Percentiles rank a stretch among this genome's conserved stretches.
These are phyloP conservation scores for Eucalyptus cloeziana DNA, from an alignment of 345 rosid genomes.

Conservation along the genomic window DNA sequence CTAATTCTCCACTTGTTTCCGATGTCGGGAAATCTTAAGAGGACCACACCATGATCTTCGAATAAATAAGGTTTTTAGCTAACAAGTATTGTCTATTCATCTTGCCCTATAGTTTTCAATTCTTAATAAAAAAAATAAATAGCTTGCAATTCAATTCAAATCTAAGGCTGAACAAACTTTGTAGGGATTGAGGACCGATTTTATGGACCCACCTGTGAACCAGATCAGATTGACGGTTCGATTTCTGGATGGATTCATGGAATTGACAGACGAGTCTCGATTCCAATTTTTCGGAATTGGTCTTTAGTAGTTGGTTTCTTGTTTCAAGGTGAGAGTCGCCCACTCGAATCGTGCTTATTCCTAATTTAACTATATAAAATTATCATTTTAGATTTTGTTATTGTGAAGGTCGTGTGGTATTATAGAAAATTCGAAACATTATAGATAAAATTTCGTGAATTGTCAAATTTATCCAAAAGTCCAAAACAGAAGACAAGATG, in stretches of 20 bases:
- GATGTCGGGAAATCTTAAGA: too few relatives aligned
- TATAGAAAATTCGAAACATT: rapidly evolving
- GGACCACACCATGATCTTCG: too few relatives aligned
- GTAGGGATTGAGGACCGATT: rapidly evolving
- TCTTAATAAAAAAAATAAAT: too few relatives aligned
- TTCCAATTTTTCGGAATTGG: rapidly evolving
- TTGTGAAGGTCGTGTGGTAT: not conserved
- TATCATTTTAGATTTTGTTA: not conserved
- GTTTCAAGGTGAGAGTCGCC: rapidly evolving
- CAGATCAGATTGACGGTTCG: rapidly evolving
- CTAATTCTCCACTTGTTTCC: too few relatives aligned
- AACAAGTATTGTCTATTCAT: too few relatives aligned
- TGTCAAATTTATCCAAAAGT: not conserved
- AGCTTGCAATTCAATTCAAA: rapidly evolving
- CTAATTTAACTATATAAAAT: not conserved
- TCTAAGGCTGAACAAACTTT: too few relatives aligned
- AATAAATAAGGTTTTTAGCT: too few relatives aligned
- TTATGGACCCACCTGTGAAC: too few relatives aligned
- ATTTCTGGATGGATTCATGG: rapidly evolving
- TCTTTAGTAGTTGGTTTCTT: rapidly evolving
- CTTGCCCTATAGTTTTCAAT: too few relatives aligned
- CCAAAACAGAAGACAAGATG: not conserved
- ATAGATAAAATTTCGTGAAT: not conserved
- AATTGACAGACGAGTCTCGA: rapidly evolving
- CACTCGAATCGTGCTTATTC: rapidly evolving